Percentiles rank a stretch among this genome's conserved stretches.
Conservation (phyloP, 1,284 basidiomycete genomes). For the Cutaneotrichosporon spelunceum region DNA sequence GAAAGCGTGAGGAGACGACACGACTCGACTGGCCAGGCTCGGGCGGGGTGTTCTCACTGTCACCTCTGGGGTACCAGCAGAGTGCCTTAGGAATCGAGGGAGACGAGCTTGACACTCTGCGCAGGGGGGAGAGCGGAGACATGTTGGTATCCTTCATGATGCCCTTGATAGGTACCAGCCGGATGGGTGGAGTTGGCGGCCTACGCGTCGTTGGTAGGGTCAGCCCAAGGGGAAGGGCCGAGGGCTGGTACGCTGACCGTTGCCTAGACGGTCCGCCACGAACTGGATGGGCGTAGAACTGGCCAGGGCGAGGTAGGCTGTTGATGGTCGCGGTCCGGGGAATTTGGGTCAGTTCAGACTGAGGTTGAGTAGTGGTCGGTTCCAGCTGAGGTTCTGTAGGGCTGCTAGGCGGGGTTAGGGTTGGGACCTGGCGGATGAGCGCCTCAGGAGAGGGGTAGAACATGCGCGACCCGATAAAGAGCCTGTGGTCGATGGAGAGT, state of each 20-base stretch:
- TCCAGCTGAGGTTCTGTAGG: no score
- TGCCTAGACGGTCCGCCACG: background rate
- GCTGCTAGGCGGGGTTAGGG: no score
- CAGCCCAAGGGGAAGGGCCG: background rate
- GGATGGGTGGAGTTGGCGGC: background rate
- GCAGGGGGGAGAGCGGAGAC: background rate
- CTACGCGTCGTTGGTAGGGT: background rate
- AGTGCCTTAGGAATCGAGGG: background rate
- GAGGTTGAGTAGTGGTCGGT: no score
- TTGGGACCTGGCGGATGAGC: no score
- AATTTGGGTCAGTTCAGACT: no score
- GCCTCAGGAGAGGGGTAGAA: background rate
- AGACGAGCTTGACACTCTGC: background rate
- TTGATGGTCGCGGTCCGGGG: background rate
- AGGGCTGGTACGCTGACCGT: background rate
- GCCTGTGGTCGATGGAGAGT: background rate
- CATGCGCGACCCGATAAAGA: background rate
- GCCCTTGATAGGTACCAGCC: background rate
- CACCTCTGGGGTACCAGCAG: background rate
- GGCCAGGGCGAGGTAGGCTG: background rate
- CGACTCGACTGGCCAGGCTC: background rate
- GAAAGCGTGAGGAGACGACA: background rate
- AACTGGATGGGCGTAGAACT: background rate
- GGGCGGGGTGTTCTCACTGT: background rate
- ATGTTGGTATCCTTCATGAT: background rate